A percentile compares a stretch with the other conserved stretches of the same genome.
Evolutionary conservation across 257 asterid species (phyloP).

Genomic region (Handroanthus guayacan): DNA sequence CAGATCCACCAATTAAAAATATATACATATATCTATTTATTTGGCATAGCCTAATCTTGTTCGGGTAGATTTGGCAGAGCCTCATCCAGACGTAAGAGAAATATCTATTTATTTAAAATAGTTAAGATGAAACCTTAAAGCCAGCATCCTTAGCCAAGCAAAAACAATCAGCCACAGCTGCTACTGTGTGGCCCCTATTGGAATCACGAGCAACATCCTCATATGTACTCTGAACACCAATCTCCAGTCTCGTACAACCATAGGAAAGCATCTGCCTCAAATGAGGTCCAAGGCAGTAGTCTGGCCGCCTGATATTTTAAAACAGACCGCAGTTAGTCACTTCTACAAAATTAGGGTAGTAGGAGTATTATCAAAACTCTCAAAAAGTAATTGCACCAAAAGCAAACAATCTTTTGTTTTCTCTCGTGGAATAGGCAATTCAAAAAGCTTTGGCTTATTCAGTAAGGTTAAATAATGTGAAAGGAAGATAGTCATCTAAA

Average conservation of each 20-base stretch:
- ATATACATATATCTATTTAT: no score
- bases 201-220: conserved; percentile 99
- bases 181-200: conserved; percentile 97
- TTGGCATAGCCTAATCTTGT: no score
- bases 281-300: conserved; percentile 99
- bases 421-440: conserved; percentile 4
- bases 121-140: conserved; percentile 69
- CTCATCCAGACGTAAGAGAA: not conserved
- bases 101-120: conserved; percentile 13
- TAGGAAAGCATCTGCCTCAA: conserved; percentile 96
- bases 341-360: conserved; percentile 12
- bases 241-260: conserved; percentile 97
- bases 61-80: no score
- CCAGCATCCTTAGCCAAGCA: conserved; percentile 99
- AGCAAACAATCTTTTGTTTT: not conserved
- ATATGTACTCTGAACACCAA: conserved; percentile 98
- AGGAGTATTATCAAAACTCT: not conserved
- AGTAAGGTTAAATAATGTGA: conserved; percentile 6
- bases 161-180: conserved; percentile 99
- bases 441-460: conserved; percentile 2
- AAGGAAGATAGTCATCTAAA: not conserved
- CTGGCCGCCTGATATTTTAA: conserved; percentile 78
- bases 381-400: not conserved
- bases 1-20: no score
- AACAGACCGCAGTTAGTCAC: conserved; percentile 37